Base-by-base conservation (phyloP, 305 asterid genomes). In the Fraxinus dipetala region DNA sequence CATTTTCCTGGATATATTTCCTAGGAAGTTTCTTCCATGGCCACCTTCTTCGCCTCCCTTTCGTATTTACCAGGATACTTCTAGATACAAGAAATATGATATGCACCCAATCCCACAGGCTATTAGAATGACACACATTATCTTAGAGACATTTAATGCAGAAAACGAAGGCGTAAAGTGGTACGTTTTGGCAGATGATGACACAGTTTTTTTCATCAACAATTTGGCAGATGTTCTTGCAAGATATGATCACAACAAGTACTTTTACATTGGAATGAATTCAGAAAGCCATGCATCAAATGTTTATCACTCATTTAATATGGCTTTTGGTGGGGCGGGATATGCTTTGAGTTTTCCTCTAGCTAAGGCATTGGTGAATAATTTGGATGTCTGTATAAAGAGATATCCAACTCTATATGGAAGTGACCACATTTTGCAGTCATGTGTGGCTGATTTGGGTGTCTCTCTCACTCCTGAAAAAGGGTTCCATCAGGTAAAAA, bases 291-390 rank as follows among this genome's bases (percentile, higher is more conserved):
- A 82, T 72, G 20, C 78, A 9, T 83, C 86, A 38, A 85, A 87
- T 78, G 73, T 56, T 51, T 51, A 2, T 7, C 81, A 78, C 73
- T 85, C 90, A 16, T 87, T 80, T 40, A 84, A 65, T 2, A 87
- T 87, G 90, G 90, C 82, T 3, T 87, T 85, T 78, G 90, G 90
- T 22, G 90, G 88, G 11, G 90, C 77, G 14, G 90, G 90, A 67
- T 85, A 31, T 75, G 88, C 82, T 69, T 59, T 87, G 59, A 87
- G 90, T 78, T 85, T 80, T 65, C 87, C 85, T 31, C 88, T 87
- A 65, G 87, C 86, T 2, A 30, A 80, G 79, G 87, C 88, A 0
- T 35, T 87, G 72, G 83, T 76, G 11, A 78, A 70, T n/a, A 87
- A 87, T 70, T 69, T 85, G 74, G 90, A 87, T 70, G 7, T 70